Conservation (phyloP, 305 asterid species). For the Fraxinus ornus region DNA sequence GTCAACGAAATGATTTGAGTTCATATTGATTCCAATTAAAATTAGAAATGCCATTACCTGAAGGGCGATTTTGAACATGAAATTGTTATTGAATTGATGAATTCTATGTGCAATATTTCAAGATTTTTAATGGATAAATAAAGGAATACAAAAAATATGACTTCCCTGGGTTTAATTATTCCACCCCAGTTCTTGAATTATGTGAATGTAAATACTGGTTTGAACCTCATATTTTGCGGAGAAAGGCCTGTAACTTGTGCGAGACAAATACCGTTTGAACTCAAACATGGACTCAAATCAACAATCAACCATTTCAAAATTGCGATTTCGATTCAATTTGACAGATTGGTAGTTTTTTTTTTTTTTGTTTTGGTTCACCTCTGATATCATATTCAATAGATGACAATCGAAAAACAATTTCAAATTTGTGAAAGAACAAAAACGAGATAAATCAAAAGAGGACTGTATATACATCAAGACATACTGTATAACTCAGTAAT, state of each 20-base stretch:
- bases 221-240: not conserved
- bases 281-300: not conserved
- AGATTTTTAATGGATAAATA: not conserved
- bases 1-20: not conserved
- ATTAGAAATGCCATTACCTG: not conserved
- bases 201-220: too few relatives aligned
- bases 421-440: not conserved
- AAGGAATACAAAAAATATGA: not conserved
- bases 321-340: not conserved
- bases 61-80: not conserved
- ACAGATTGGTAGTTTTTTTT: not conserved
- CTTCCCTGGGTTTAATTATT: not conserved
- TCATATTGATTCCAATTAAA: not conserved
- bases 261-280: not conserved
- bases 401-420: not conserved
- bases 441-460: not conserved
- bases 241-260: not conserved
- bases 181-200: not conserved
- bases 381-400: not conserved
- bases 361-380: not conserved
- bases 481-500: not conserved
- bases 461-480: not conserved
- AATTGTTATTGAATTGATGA: not conserved
- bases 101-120: not conserved
- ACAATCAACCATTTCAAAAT: not conserved